These are phyloP conservation scores for Schizophyllum commune DNA, from an alignment of 1,284 basidiomycete genomes.

Conservation along the genomic window DNA sequence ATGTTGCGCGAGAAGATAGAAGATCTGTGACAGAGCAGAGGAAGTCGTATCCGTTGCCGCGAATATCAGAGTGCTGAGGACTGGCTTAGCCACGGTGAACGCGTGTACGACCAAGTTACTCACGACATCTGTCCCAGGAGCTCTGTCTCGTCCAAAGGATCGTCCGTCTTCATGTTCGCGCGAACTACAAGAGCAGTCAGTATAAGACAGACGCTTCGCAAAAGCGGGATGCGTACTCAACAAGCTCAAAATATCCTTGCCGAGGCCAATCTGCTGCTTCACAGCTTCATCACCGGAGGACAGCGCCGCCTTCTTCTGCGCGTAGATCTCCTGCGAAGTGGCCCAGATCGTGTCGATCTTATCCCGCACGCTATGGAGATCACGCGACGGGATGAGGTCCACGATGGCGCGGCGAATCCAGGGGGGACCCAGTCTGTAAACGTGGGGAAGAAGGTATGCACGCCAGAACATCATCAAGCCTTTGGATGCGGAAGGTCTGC, in stretches of 20 bases:
- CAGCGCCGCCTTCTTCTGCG: slow-evolving; percentile 25
- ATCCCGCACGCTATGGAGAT: slow-evolving; percentile 24
- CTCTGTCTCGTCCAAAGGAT: slow-evolving; percentile 11
- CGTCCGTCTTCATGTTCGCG: slow-evolving; percentile 1
- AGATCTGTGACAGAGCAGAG: slow-evolving; percentile 25
- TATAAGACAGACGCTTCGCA: not conserved
- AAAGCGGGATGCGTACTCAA: slow-evolving; percentile 33
- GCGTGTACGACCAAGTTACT: not conserved
- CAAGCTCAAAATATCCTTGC: slow-evolving; percentile 40
- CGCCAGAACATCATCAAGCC: slow-evolving; percentile 18
- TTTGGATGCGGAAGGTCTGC: not conserved
- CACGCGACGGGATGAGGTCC: slow-evolving; percentile 26
- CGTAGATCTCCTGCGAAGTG: slow-evolving; percentile 29
- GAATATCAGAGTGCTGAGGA: slow-evolving; percentile 27
- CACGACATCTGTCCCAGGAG: slow-evolving; percentile 11
- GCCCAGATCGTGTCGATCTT: slow-evolving; percentile 31
- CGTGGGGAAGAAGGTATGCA: slow-evolving; percentile 20
- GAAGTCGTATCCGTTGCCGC: slow-evolving; percentile 31
- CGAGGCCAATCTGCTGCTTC: slow-evolving; percentile 27
- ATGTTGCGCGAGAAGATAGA: slow-evolving; percentile 25
- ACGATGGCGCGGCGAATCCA: slow-evolving; percentile 27
- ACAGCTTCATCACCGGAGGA: slow-evolving; percentile 21
- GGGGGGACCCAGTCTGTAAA: slow-evolving; percentile 26
- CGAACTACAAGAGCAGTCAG: slow-evolving; percentile 3
- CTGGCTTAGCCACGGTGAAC: not conserved